phyloP scores from a whole-genome alignment of 805 yeast species.

The Barnettozyma siamensis region DNA sequence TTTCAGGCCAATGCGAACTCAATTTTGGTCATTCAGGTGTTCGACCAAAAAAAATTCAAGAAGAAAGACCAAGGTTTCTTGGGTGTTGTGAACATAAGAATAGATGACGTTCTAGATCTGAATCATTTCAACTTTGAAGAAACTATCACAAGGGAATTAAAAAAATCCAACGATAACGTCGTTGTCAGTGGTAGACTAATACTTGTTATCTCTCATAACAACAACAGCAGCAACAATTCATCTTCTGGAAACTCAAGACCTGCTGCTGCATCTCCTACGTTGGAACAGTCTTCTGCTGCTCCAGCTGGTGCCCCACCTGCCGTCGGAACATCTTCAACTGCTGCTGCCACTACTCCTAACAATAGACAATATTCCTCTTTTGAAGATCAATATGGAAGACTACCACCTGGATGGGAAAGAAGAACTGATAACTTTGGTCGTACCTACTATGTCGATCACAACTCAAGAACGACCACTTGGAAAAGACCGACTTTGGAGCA shows the following conservation, averaged over 20 bases:
- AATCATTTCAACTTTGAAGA: conserved; percentile 49
- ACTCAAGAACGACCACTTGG: conserved; percentile 98
- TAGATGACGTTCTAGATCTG: conserved; percentile 82
- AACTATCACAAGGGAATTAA: conserved; percentile 88
- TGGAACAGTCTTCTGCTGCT: conserved; percentile 3
- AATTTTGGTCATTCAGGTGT: conserved; percentile 85
- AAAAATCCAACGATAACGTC: conserved; percentile 84
- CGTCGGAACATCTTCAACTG: conserved; percentile 20
- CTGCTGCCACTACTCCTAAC: conserved; percentile 5
- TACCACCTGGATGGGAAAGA: conserved; percentile 99
- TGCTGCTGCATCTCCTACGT: conserved; percentile 6
- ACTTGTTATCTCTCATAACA: conserved; percentile 56
- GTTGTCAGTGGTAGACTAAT: conserved; percentile 92
- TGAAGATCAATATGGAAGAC: conserved; percentile 93
- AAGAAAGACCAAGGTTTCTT: conserved; percentile 97
- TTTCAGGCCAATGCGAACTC: conserved; percentile 76
- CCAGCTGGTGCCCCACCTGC: not conserved
- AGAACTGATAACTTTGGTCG: conserved; percentile 96
- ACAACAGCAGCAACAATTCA: conserved; percentile 20
- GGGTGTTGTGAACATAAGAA: conserved; percentile 89
- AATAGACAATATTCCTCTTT: conserved; percentile 80
- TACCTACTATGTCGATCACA: conserved; percentile 96
- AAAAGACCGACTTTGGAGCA: conserved; percentile 86
- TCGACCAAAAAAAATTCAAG: conserved; percentile 95
- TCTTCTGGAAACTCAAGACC: conserved; percentile 22